Evolutionary conservation across 2,329 filamentous ascomycete species (phyloP).

Genomic region (Aspergillus candidus): DNA sequence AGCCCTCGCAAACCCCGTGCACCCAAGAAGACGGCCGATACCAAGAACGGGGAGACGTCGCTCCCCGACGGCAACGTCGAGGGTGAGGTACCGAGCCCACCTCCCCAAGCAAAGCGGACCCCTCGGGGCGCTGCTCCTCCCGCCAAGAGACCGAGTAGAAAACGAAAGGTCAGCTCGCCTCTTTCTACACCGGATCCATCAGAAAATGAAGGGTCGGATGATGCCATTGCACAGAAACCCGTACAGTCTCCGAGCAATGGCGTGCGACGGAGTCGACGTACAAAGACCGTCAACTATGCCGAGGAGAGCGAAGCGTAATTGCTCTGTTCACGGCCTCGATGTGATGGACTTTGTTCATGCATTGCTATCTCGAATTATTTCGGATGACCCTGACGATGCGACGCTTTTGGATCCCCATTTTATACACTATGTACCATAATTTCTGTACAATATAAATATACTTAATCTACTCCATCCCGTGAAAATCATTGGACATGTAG

Average conservation of each 20-base stretch:
- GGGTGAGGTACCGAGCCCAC: conserved; percentile 12
- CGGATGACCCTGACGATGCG: too few species aligned
- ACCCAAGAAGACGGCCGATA: conserved; percentile 14
- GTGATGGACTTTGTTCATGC: too few species aligned
- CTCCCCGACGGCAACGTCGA: conserved; percentile 4
- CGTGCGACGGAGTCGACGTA: conserved; percentile 26
- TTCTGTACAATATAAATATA: too few species aligned
- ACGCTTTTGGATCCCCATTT: too few species aligned
- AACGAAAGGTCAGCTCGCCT: conserved; percentile 26
- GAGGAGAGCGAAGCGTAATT: conserved; percentile 25
- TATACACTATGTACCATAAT: too few species aligned
- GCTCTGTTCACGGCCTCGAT: too few species aligned
- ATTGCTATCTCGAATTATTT: too few species aligned
- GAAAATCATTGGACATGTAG: too few species aligned
- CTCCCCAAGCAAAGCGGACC: conserved; percentile 11
- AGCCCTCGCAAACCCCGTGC: conserved; percentile 16
- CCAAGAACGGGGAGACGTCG: conserved; percentile 3
- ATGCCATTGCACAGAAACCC: conserved; percentile 9
- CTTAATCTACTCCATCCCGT: too few species aligned
- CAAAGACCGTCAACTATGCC: conserved; percentile 30
- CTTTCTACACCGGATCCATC: conserved; percentile 23
- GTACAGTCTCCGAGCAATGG: conserved; percentile 4
- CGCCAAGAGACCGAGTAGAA: conserved; percentile 19
- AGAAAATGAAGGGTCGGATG: conserved; percentile 14
- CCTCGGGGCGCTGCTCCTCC: conserved; percentile 7